These are phyloP conservation scores for Mortierella antarctica DNA, from an alignment of 192 early-diverging fungal genomes.

Conservation along the genomic window DNA sequence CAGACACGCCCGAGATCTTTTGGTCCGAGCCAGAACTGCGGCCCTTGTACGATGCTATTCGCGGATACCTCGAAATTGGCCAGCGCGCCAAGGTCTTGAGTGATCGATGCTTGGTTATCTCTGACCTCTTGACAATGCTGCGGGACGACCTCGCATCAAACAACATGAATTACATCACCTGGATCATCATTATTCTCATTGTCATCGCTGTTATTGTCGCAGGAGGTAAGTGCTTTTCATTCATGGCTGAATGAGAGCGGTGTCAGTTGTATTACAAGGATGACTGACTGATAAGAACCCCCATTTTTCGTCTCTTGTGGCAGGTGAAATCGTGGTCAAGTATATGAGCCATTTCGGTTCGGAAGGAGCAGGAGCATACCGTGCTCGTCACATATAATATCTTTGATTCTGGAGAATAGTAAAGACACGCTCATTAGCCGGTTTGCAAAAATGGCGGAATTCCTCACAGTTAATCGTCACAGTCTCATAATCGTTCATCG, in stretches of 20 bases:
- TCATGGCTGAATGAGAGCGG: neutral
- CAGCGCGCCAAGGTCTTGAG: slow-evolving; percentile 70
- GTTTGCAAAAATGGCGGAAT: too few species aligned
- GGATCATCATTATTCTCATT: slow-evolving; percentile 74
- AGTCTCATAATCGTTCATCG: too few species aligned
- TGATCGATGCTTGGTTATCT: slow-evolving; percentile 67
- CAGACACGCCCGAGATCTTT: slow-evolving; percentile 84
- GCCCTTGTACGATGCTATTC: slow-evolving; percentile 82
- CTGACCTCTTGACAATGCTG: slow-evolving; percentile 70
- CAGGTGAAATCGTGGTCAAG: slow-evolving; percentile 54
- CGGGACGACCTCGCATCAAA: slow-evolving; percentile 67
- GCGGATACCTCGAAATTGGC: slow-evolving; percentile 78
- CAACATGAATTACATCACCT: slow-evolving; percentile 67
- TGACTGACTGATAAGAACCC: neutral
- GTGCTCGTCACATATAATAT: too few species aligned
- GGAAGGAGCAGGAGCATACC: slow-evolving; percentile 6
- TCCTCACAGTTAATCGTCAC: too few species aligned
- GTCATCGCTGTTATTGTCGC: slow-evolving; percentile 58
- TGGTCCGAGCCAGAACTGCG: slow-evolving; percentile 83
- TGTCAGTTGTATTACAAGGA: too few species aligned
- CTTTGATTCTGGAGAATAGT: too few species aligned
- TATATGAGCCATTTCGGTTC: slow-evolving; percentile 44
- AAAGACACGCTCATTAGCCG: too few species aligned
- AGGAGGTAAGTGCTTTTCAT: slow-evolving; percentile 19
- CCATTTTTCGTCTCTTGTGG: neutral